phyloP scores from a whole-genome alignment of 176 grass and related monocot genomes.

The Cenchrus fungigraminus region DNA sequence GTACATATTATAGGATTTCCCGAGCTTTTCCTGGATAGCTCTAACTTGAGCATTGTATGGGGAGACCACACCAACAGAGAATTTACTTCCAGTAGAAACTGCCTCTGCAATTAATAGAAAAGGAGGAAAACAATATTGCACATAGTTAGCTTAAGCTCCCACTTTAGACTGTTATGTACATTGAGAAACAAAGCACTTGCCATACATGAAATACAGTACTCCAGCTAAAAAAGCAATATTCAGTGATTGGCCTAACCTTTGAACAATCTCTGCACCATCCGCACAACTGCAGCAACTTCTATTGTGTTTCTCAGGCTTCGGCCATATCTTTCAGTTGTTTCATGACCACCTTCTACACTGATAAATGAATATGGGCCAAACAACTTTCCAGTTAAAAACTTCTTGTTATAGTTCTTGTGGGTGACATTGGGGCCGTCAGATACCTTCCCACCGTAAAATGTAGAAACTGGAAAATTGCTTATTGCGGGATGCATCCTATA shows the following conservation, averaged over 20 bases:
- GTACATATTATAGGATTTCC: constrained; percentile 33
- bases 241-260: neutral
- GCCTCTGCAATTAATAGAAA: constrained; percentile 29
- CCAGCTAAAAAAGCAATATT: neutral
- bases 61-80: constrained; percentile 62
- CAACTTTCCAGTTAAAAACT: constrained; percentile 41
- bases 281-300: constrained; percentile 47
- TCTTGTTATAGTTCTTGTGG: constrained; percentile 18
- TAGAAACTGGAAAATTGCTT: constrained; percentile 60
- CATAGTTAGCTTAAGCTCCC: neutral
- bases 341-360: constrained; percentile 48
- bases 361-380: constrained; percentile 67
- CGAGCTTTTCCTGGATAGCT: constrained; percentile 48
- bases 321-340: constrained; percentile 31
- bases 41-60: constrained; percentile 60
- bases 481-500: constrained; percentile 66
- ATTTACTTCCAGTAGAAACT: constrained; percentile 30
- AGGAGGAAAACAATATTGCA: too few species aligned
- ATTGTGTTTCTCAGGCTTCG: constrained; percentile 49
- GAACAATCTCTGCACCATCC: constrained; percentile 39
- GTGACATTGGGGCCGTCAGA: constrained; percentile 51
- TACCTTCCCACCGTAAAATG: constrained; percentile 53
- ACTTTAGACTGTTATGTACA: neutral
- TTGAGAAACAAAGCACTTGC: neutral
- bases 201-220: too few species aligned